A percentile compares a stretch with the other conserved stretches of the same genome.
phyloP scores from a whole-genome alignment of 768 basidiomycete genomes.

The Psilocybe tampanensis region DNA sequence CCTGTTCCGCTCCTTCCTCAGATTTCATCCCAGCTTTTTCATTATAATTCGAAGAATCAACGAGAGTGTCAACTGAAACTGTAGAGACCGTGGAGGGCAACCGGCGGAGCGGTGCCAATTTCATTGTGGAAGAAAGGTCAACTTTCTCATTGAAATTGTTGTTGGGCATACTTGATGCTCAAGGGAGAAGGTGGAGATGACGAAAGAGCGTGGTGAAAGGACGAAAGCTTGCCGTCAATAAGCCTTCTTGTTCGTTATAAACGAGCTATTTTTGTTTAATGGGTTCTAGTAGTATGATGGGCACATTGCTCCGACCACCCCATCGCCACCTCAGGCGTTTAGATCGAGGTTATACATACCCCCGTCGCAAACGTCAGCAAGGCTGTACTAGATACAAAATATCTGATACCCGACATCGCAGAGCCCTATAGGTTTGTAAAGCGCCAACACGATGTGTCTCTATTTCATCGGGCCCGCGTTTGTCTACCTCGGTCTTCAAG shows the following conservation, averaged over 20 bases:
- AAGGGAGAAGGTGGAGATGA: too few relatives aligned
- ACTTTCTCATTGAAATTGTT: neutral
- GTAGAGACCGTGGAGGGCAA: conserved; percentile 7
- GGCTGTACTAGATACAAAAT: too few relatives aligned
- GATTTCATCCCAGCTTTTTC: neutral
- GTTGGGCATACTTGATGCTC: neutral
- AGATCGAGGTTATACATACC: too few relatives aligned
- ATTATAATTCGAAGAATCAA: neutral
- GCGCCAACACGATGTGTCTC: too few relatives aligned
- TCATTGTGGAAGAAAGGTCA: neutral
- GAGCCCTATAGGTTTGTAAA: too few relatives aligned
- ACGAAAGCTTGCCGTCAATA: neutral
- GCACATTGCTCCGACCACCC: neutral
- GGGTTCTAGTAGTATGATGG: neutral
- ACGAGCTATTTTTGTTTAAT: neutral
- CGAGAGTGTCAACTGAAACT: conserved; percentile 5
- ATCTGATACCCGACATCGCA: too few relatives aligned
- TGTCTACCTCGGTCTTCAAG: too few relatives aligned
- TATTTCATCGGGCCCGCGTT: too few relatives aligned
- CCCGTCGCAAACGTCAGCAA: too few relatives aligned
- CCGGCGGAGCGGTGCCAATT: neutral
- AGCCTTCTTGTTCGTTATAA: neutral
- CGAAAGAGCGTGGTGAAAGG: too few relatives aligned
- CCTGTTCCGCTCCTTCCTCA: neutral
- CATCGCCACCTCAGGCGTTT: too few relatives aligned